Conservation (phyloP, 1,284 basidiomycete genomes). For the Vanrija pseudolonga region DNA sequence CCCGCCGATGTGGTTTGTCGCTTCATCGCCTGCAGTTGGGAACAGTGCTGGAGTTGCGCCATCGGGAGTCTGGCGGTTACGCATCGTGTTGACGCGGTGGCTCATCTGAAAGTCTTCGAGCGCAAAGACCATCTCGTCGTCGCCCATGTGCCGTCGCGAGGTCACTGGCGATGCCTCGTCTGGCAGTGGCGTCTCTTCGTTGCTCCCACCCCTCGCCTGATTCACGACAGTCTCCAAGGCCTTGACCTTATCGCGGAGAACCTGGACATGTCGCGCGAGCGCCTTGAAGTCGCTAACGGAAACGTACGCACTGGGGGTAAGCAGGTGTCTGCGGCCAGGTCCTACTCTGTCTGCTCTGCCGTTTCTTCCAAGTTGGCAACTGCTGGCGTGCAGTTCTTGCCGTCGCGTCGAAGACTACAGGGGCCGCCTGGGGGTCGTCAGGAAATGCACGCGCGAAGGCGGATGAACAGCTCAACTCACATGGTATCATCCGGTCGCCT, state of each 20-base stretch:
- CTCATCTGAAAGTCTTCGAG: conserved; percentile 20
- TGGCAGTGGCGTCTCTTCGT: neutral
- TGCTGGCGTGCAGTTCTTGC: conserved; percentile 15
- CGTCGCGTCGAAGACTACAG: conserved; percentile 16
- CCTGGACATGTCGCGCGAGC: conserved; percentile 3
- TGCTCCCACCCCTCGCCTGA: neutral
- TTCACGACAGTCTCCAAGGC: conserved; percentile 2
- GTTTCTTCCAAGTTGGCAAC: conserved; percentile 7
- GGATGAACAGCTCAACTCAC: neutral
- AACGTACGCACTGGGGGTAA: conserved; percentile 2
- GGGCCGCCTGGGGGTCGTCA: conserved; percentile 11
- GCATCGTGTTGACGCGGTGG: conserved; percentile 19
- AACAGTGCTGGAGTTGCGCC: neutral
- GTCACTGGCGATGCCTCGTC: neutral
- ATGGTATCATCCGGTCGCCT: conserved; percentile 20
- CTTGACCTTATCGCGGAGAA: conserved; percentile 4
- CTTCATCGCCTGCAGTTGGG: neutral
- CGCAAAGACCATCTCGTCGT: conserved; percentile 21
- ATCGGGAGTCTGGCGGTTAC: conserved; percentile 9
- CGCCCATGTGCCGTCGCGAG: conserved; percentile 12
- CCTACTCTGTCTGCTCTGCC: neutral
- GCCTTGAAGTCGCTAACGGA: conserved; percentile 7
- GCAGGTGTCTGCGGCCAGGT: neutral
- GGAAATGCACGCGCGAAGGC: no score
- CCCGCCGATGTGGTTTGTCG: neutral